A percentile compares a stretch with the other conserved stretches of the same genome.
Evolutionary conservation across 768 basidiomycete genomes (phyloP).

Genomic region (Kwoniella shandongensis): DNA sequence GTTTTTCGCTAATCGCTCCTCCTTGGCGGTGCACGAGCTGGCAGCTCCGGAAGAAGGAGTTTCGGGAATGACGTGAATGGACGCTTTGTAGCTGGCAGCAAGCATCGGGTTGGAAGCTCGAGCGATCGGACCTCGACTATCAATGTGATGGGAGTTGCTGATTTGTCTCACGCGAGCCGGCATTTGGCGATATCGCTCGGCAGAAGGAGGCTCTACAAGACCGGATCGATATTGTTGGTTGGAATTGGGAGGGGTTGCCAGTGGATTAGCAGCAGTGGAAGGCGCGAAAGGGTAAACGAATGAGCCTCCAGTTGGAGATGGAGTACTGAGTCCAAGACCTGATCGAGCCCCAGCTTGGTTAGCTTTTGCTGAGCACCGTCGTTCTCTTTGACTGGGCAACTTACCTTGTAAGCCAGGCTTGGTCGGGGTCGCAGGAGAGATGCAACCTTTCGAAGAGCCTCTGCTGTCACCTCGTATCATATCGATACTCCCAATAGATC

Average conservation of each 20-base stretch:
- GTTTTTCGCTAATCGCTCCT: neutral
- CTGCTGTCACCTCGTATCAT: slow-evolving; percentile 15
- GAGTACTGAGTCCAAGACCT: slow-evolving; percentile 30
- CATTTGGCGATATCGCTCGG: slow-evolving; percentile 6
- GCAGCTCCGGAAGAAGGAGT: neutral
- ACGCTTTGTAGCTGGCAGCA: slow-evolving; percentile 38
- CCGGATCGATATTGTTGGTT: slow-evolving; percentile 1
- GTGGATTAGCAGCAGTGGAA: slow-evolving; percentile 1
- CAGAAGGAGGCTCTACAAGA: slow-evolving; percentile 6
- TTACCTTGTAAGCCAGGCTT: slow-evolving; percentile 33
- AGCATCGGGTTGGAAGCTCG: slow-evolving; percentile 51
- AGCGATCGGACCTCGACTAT: slow-evolving; percentile 35
- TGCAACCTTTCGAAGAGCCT: slow-evolving; percentile 7
- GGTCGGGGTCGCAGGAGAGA: slow-evolving; percentile 36
- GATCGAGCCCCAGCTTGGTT: slow-evolving; percentile 6
- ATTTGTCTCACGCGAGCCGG: slow-evolving; percentile 17
- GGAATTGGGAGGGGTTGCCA: slow-evolving; percentile 16
- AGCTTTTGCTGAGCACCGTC: slow-evolving; percentile 1
- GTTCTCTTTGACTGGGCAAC: slow-evolving; percentile 3
- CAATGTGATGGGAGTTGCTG: slow-evolving; percentile 4
- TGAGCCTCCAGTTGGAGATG: slow-evolving; percentile 24
- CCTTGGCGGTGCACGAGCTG: too few species aligned
- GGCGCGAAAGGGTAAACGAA: slow-evolving; percentile 37
- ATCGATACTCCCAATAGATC: slow-evolving; percentile 36
- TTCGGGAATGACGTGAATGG: slow-evolving; percentile 14